Percentiles rank a stretch among this genome's conserved stretches.
phyloP scores from a whole-genome alignment of 176 grass and related monocot genomes.

The Hordeum marinum region DNA sequence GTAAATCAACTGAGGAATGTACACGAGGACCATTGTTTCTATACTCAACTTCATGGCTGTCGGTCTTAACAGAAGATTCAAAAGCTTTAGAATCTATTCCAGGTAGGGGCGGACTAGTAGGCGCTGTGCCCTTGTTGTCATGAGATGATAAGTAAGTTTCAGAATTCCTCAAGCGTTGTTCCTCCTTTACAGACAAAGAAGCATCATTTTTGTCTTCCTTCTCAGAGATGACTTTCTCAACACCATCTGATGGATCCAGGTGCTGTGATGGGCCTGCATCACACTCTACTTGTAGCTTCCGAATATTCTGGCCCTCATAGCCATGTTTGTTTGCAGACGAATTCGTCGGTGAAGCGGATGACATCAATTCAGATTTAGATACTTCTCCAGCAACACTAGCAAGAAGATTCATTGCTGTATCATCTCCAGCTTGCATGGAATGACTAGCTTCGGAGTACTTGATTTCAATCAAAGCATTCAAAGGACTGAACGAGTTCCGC shows the following conservation, averaged over 20 bases:
- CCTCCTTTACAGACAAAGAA: slow-evolving; percentile 21
- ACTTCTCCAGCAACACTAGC: slow-evolving; percentile 93
- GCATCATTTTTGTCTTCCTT: slow-evolving; percentile 33
- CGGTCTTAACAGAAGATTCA: slow-evolving; percentile 32
- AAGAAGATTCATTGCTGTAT: slow-evolving; percentile 89
- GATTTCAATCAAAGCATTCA: slow-evolving; percentile 91
- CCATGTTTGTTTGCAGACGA: slow-evolving; percentile 36
- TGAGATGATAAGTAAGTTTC: background rate
- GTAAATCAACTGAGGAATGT: slow-evolving; percentile 11
- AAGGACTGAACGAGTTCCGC: slow-evolving; percentile 72
- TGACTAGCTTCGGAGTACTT: slow-evolving; percentile 63
- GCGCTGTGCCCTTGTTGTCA: slow-evolving; percentile 1
- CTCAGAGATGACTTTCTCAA: slow-evolving; percentile 24
- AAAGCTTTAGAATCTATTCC: slow-evolving; percentile 20
- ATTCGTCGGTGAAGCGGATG: slow-evolving; percentile 40
- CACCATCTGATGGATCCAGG: slow-evolving; percentile 27
- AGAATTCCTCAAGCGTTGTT: background rate
- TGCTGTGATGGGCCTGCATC: slow-evolving; percentile 25
- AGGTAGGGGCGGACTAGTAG: slow-evolving; percentile 5
- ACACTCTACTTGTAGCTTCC: slow-evolving; percentile 38
- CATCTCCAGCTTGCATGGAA: slow-evolving; percentile 65
- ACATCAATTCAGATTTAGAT: slow-evolving; percentile 70
- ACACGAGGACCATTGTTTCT: background rate
- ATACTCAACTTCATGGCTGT: slow-evolving; percentile 18
- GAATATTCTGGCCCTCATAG: slow-evolving; percentile 28